Evolutionary conservation across 352 stramenopile species (phyloP), one percentile per base, ranked within the genome.

Genomic region (Globisporangium recalcitrans): DNA sequence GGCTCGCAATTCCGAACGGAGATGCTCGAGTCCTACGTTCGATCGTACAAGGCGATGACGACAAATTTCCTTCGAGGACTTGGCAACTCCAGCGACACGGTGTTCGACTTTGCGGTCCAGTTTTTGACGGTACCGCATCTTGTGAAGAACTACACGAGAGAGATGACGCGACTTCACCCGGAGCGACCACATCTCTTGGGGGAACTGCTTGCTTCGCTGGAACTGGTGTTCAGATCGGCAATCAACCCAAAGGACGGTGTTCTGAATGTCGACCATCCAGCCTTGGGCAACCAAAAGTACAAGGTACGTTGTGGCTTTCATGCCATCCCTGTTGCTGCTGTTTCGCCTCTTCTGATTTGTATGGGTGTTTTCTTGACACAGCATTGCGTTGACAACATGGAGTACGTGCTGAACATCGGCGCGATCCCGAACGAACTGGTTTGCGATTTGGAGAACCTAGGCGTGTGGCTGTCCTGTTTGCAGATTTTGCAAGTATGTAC

Each of bases 101-200:
- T 95, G 64, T 94, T 95, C 61, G 87, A 95, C 64, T 95, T 95
- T 62, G 87, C 85, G 6, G 86, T 91, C 26, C 87, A 95, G 60
- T 90, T 95, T 32, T 67, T 95, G 27, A 95, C 87, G 0, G 85
- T 93, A 0, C 85, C 87, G 16, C 81, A 88, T 57, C 72, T 95
- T 29, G 80, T 92, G 19, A 80, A 88, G 67, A 76, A 83, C 5
- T 94, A 95, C 64, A 90, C 82, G 1, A 75, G 75, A 24, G 69
- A 63, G n/a, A 82, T 89, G 77, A 69, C 70, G 3, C 51, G 67
- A 10, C 57, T 69, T 29, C 70, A 91, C 54, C 73, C 71, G 8
- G 75, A 74, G 9, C 80, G 80, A 21, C 77, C 71, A 3, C 73
- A 90, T 19, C 69, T 95, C n/a, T 77, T 91, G 32, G 69, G 67